These are phyloP conservation scores for Trypethelium eluteriae DNA, from an alignment of 495 filamentous ascomycete genomes.

Conservation along the genomic window DNA sequence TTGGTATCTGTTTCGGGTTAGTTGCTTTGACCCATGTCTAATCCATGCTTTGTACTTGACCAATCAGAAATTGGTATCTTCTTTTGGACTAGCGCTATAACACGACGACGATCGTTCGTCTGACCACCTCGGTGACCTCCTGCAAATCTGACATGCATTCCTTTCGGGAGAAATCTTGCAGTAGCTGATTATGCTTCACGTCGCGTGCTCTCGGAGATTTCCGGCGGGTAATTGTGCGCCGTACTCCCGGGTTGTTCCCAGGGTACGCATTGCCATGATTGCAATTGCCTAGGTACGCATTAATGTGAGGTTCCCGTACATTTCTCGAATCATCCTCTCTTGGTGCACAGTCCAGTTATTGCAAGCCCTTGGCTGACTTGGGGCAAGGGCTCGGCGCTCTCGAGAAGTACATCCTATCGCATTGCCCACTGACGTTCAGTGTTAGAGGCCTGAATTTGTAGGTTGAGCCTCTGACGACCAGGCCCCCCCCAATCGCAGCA, in stretches of 20 bases:
- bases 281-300: background rate
- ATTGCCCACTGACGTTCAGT: background rate
- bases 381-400: background rate
- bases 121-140: background rate
- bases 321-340: background rate
- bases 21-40: background rate
- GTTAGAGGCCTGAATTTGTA: background rate
- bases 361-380: background rate
- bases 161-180: background rate
- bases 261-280: background rate
- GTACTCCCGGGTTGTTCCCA: background rate
- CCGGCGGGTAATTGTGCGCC: background rate
- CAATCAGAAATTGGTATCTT: conserved; percentile 4
- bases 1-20: conserved; percentile 8
- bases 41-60: background rate
- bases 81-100: background rate
- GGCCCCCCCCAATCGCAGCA: no score
- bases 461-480: background rate
- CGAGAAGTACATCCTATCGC: background rate
- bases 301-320: background rate
- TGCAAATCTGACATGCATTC: background rate
- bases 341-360: background rate
- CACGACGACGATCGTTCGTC: background rate
- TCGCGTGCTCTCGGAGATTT: background rate
- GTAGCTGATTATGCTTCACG: background rate